Evolutionary conservation across 139 green algal genomes (phyloP).

Genomic region (Tetraselmis chui): DNA sequence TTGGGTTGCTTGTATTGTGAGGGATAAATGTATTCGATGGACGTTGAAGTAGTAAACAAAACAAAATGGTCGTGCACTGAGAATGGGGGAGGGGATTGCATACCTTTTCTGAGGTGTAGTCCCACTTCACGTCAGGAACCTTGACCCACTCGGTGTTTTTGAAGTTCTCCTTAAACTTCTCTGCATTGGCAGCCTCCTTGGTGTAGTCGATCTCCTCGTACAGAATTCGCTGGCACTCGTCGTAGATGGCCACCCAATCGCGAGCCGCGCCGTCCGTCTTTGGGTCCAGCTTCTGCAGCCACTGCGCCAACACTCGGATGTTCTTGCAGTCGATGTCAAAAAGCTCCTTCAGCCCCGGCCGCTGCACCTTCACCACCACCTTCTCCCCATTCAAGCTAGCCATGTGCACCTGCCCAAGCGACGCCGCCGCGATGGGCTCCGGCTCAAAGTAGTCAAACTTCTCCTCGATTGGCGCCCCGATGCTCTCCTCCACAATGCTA

Average conservation of each 20-base stretch:
- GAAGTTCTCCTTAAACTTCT: slow-evolving; percentile 79
- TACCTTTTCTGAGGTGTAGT: slow-evolving; percentile 68
- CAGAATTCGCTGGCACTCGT: slow-evolving; percentile 93
- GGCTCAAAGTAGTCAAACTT: slow-evolving; percentile 82
- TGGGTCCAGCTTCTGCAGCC: slow-evolving; percentile 70
- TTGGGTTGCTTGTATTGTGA: too few relatives aligned
- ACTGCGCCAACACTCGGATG: slow-evolving; percentile 79
- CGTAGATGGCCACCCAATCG: slow-evolving; percentile 99
- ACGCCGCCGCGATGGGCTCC: slow-evolving; percentile 87
- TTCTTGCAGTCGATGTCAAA: slow-evolving; percentile 99
- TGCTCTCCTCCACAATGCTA: slow-evolving; percentile 72
- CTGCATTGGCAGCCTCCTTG: slow-evolving; percentile 83
- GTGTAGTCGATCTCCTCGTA: slow-evolving; percentile 98
- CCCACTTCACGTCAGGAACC: slow-evolving; percentile 84
- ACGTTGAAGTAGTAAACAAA: too few relatives aligned
- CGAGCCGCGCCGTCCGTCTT: slow-evolving; percentile 94
- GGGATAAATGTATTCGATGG: too few relatives aligned
- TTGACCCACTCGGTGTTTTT: slow-evolving; percentile 78
- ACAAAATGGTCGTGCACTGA: too few relatives aligned
- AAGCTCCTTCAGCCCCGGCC: slow-evolving; percentile 86
- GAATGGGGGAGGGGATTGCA: too few relatives aligned
- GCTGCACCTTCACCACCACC: slow-evolving; percentile 97
- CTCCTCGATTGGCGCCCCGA: slow-evolving; percentile 61
- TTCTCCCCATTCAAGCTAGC: slow-evolving; percentile 68
- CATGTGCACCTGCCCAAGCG: slow-evolving; percentile 85